Base-by-base conservation (phyloP, 768 basidiomycete species). In the Suillus plorans region DNA sequence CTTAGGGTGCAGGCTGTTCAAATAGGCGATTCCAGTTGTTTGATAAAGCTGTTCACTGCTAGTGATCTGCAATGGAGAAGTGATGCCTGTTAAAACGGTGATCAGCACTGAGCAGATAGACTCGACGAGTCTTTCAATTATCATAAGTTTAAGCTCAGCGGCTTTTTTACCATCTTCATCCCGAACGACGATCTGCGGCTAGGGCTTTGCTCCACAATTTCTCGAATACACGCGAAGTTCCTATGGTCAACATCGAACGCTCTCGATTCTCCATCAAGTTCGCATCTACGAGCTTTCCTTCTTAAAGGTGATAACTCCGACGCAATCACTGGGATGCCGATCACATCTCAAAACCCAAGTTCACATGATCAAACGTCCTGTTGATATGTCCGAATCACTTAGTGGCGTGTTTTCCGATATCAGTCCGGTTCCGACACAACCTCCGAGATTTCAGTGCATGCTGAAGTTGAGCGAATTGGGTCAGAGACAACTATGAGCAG, bases 91-190 rank as follows among this genome's bases (percentile, higher is more conserved):
- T 34, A 34, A 55, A 55, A 55, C 10, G 53, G 10, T 36, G 34
- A 55, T 55, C 34, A 55, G 52, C 31, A 31, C 31, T 31, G 31
- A 31, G 31, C 28, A 53, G 25, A 53, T 50, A 53, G 53, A n/a
- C 28, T 50, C 25, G 22, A 18, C 10, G 9, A 49, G 31, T 55
- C 53, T 55, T 31, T 34, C 52, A 53, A 52, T 52, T 31, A 52
- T 52, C 50, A 8, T 3, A 53, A 55, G 53, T 55, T 55, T 34
- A 55, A 55, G 53, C 53, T 55, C 53, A 55, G 53, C 53, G 53
- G 53, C 53, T 36, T 55, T 34, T 55, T 12, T 10, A 53, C 31
- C 31, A 20, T 53, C 50, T 25, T 28, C 50, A 55, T 20, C 18
- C 18, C 52, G 28, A 52, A 28, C 28, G 16, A 52, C 28, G 52